Percentiles rank a stretch among this genome's conserved stretches.
phyloP scores from a whole-genome alignment of 2,329 filamentous ascomycete genomes.

The Westerdykella sp. region DNA sequence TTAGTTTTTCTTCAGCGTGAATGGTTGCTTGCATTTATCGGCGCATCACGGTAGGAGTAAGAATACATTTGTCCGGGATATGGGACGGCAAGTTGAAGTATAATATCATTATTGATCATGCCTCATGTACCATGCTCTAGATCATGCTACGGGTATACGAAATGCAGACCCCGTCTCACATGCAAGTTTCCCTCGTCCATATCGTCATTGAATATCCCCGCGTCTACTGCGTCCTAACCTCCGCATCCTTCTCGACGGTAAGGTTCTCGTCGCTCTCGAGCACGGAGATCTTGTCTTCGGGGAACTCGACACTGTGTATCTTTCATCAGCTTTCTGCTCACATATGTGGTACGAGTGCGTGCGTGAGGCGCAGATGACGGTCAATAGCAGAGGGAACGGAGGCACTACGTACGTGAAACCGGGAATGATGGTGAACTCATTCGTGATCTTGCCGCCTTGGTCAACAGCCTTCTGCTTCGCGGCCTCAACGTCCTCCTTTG shows the following conservation, averaged over 20 bases:
- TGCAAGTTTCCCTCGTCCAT: not conserved
- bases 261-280: conserved; percentile 66
- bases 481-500: conserved; percentile 58
- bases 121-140: not conserved
- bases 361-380: not conserved
- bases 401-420: conserved; percentile 71
- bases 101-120: not conserved
- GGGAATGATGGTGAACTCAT: conserved; percentile 84
- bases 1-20: not conserved
- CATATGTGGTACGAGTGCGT: not conserved
- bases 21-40: not conserved
- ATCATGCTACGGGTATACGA: not conserved
- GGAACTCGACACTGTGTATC: conserved; percentile 61
- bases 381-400: not conserved
- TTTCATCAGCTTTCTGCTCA: conserved; percentile 1
- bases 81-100: not conserved
- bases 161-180: no score
- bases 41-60: not conserved
- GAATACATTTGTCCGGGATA: not conserved
- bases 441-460: conserved; percentile 75
- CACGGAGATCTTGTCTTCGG: conserved; percentile 58
- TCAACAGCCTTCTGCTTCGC: conserved; percentile 69
- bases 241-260: conserved; percentile 69
- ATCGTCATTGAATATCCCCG: not conserved
- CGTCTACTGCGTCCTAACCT: conserved; percentile 64